Evolutionary conservation across 2,329 filamentous ascomycete species (phyloP), one percentile per base, ranked within the genome.

Genomic region (Venturia carpophila): DNA sequence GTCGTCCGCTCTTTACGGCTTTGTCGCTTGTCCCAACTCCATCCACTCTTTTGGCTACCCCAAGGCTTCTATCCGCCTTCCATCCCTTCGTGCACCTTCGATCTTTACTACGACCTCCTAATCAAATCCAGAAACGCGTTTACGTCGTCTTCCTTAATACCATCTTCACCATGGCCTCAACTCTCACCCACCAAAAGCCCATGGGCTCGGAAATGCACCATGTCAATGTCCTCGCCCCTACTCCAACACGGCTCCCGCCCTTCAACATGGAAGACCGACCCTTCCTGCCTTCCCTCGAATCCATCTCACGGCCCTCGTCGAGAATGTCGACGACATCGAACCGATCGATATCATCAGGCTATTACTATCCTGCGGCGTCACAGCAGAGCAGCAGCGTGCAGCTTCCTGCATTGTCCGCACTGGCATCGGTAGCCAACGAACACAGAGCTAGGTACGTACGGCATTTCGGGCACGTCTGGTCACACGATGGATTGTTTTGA

Each of bases 361-460:
- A 63, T 37, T 64, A 64, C 47, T 55, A 56, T 13, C 21, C 24
- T 43, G 64, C 74, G 74, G 67, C 71, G 73, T 65, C 74, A 74
- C 69, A 74, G 74, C 66, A 75, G 74, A 63, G 61, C 72, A 71
- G 61, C 75, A 75, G 75, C 75, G 75, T 75, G 71, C 75, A 79
- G 73, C 75, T 86, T 62, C 84, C 84, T 30, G 83, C 82, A 30
- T 74, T 87, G 63, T 84, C 84, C 63, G 80, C 84, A 47, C 77
- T 87, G 70, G 84, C 85, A 55, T 58, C 52, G 30, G 17, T 37
- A 37, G 52, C 52, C 52, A 58, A 58, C 30, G 52, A 30, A 58
- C 27, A 58, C 30, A 58, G 52, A 58, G 52, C 52, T 58, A 27
- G 52, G 52, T 58, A 58, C 52, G 52, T 58, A 58, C 30, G 30